phyloP scores from a whole-genome alignment of 371 early-diverging fungal genomes.

The Lichtheimia ornata region DNA sequence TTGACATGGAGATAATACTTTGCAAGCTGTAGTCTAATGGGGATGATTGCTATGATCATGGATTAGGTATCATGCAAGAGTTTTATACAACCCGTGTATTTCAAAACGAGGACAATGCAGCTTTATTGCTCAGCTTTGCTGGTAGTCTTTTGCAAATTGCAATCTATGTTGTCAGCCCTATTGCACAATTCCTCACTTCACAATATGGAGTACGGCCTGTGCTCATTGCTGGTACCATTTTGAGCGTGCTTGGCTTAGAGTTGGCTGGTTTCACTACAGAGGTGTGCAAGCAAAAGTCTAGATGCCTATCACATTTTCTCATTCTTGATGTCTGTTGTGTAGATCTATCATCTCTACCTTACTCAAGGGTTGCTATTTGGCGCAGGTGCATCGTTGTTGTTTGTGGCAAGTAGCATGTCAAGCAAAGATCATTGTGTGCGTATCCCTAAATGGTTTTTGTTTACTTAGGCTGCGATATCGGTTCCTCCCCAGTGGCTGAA shows the following conservation, averaged over 20 bases:
- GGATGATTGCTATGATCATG: background rate
- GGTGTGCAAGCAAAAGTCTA: conserved; percentile 11
- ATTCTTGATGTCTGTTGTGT: background rate
- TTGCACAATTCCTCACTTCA: conserved; percentile 13
- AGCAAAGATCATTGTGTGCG: background rate
- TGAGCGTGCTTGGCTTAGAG: conserved; percentile 17
- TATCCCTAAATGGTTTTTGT: background rate
- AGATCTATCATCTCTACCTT: conserved; percentile 59
- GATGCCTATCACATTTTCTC: background rate
- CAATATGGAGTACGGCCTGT: conserved; percentile 10
- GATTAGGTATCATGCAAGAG: conserved; percentile 19
- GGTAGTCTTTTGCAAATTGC: conserved; percentile 14
- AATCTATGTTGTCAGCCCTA: conserved; percentile 10
- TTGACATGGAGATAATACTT: background rate
- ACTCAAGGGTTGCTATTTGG: conserved; percentile 67
- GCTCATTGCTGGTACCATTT: conserved; percentile 8
- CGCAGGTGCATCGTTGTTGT: conserved; percentile 51
- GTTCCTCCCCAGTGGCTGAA: conserved; percentile 72
- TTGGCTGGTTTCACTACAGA: conserved; percentile 24
- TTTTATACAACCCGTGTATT: conserved; percentile 18
- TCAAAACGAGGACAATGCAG: conserved; percentile 1
- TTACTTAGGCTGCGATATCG: conserved; percentile 23
- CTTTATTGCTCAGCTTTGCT: conserved; percentile 17
- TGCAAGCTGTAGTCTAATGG: background rate
- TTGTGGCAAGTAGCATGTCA: conserved; percentile 12